Conservation (phyloP, 495 filamentous ascomycete genomes). For the Hyaloscypha finlandica region DNA sequence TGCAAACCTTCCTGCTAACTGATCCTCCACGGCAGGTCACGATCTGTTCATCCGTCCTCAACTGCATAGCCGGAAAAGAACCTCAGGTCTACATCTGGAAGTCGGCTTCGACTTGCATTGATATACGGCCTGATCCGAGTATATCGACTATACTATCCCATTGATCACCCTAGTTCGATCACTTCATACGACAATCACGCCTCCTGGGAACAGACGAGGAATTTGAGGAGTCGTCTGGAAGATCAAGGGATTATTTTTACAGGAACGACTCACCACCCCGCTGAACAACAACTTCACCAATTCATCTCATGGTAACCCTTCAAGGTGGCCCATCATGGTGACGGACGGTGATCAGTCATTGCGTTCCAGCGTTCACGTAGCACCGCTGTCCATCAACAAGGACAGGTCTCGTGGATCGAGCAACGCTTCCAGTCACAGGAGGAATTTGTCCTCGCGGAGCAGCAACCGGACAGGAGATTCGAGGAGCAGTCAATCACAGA, state of each 20-base stretch:
- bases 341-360: constrained; percentile 51
- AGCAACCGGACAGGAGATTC: constrained; percentile 46
- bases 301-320: constrained; percentile 30
- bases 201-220: not conserved
- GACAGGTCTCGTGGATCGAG: constrained; percentile 50
- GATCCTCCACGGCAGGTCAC: constrained; percentile 12
- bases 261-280: constrained; percentile 4
- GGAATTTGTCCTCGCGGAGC: constrained; percentile 40
- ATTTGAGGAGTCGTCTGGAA: constrained; percentile 3
- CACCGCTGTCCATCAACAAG: constrained; percentile 74
- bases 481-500: constrained; percentile 32
- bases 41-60: not conserved
- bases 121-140: constrained; percentile 15
- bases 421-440: constrained; percentile 42
- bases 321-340: constrained; percentile 38
- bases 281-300: constrained; percentile 1
- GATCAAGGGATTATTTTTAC: not conserved
- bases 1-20: constrained; percentile 21
- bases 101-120: constrained; percentile 15
- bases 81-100: not conserved
- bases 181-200: constrained; percentile 1
- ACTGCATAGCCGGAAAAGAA: not conserved
- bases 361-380: constrained; percentile 67
- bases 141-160: not conserved
- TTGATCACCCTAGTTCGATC: constrained; percentile 6